Percentiles rank a stretch among this genome's conserved stretches.
Conservation (phyloP, 2,329 filamentous ascomycete species). For the Hansfordia pulvinata region DNA sequence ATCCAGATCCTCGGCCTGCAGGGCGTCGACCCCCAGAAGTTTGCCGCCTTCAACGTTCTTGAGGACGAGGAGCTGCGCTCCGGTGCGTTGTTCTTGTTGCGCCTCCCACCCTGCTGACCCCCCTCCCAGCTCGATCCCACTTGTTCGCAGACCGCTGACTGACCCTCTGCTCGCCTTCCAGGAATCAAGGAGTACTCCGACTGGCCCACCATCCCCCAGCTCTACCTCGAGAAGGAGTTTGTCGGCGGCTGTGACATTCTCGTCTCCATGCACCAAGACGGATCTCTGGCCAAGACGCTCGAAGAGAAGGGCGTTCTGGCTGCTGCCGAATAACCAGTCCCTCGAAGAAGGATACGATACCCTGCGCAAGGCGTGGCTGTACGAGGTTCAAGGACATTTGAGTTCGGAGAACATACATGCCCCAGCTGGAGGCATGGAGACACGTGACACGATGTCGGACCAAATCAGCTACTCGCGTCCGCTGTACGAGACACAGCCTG, state of each 20-base stretch:
- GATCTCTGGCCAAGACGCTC: constrained; percentile 79
- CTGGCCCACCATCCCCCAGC: constrained; percentile 96
- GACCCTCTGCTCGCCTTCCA: constrained; percentile 20
- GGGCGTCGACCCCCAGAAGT: constrained; percentile 89
- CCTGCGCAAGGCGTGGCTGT: constrained; percentile 10
- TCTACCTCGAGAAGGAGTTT: constrained; percentile 93
- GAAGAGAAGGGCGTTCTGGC: constrained; percentile 85
- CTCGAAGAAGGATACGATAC: too few species aligned
- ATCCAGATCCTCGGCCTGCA: constrained; percentile 93
- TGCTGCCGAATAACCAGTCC: constrained; percentile 35
- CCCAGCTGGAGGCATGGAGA: too few species aligned
- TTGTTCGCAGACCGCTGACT: constrained; percentile 3
- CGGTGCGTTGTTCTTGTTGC: constrained; percentile 47
- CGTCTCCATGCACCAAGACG: constrained; percentile 93
- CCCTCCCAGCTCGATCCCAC: too few species aligned
- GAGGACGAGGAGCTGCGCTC: constrained; percentile 78
- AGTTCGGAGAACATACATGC: too few species aligned
- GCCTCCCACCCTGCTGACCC: too few species aligned
- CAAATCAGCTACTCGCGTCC: too few species aligned
- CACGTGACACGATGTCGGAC: too few species aligned
- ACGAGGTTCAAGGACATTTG: constrained; percentile 7
- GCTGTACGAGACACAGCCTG: too few species aligned
- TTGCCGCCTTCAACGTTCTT: constrained; percentile 95
- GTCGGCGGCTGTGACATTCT: constrained; percentile 96
- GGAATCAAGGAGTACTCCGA: constrained; percentile 99